Evolutionary conservation across 257 asterid species (phyloP).

Genomic region (Asclepias syriaca): DNA sequence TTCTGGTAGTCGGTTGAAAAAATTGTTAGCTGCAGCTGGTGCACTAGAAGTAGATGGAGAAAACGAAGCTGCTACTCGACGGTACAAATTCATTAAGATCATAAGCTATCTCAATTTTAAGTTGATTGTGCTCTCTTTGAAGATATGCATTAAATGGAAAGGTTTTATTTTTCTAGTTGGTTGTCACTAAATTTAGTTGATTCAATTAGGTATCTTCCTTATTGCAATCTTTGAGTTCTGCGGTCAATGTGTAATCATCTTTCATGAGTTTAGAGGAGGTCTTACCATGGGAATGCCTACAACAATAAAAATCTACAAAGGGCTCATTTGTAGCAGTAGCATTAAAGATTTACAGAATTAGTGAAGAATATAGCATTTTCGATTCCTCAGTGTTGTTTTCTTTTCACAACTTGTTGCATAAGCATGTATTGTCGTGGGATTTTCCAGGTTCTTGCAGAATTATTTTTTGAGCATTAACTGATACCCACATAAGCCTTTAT

Average conservation of each 20-base stretch:
- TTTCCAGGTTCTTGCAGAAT: background rate
- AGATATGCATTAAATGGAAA: background rate
- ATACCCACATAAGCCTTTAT: background rate
- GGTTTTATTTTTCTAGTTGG: background rate
- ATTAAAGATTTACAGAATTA: background rate
- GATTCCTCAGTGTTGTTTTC: background rate
- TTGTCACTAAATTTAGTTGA: background rate
- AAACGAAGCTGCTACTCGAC: conserved; percentile 19
- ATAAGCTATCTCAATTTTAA: background rate
- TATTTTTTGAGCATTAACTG: background rate
- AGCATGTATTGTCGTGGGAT: background rate
- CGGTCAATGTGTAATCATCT: background rate
- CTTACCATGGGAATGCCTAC: background rate
- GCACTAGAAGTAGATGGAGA: conserved; percentile 20
- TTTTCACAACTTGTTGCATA: background rate
- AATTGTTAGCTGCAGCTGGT: conserved; percentile 27
- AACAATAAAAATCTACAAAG: background rate
- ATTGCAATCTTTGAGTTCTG: background rate
- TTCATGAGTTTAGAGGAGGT: background rate
- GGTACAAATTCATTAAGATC: conserved; percentile 32
- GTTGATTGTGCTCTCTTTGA: background rate
- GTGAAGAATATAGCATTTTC: background rate
- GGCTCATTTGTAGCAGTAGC: background rate
- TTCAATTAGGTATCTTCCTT: background rate
- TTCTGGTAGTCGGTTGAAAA: conserved; percentile 17